These are phyloP conservation scores for Colletotrichum trifolii DNA, from an alignment of 2,329 filamentous ascomycete species.

Conservation along the genomic window DNA sequence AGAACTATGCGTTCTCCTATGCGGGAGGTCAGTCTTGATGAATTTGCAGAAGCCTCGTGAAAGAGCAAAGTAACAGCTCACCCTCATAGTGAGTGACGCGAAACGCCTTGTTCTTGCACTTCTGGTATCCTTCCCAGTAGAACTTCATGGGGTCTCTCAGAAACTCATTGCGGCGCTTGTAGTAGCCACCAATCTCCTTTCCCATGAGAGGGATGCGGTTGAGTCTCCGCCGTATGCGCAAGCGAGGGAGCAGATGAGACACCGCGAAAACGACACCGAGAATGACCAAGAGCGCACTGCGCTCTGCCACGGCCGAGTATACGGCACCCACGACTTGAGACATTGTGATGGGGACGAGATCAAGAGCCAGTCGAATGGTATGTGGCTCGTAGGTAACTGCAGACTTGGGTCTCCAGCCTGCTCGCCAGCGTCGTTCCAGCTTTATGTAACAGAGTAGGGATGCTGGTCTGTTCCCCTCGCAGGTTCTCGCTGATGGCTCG, in stretches of 20 bases:
- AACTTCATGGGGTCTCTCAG: conserved; percentile 17
- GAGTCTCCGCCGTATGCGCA: conserved; percentile 1
- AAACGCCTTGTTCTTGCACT: conserved; percentile 11
- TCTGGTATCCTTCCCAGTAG: conserved; percentile 16
- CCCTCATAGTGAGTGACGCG: conserved; percentile 22
- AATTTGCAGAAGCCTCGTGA: no score
- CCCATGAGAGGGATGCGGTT: conserved; percentile 17
- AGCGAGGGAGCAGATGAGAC: conserved; percentile 2
- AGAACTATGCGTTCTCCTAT: conserved; percentile 16
- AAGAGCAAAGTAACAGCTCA: neutral
- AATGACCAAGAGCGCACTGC: conserved; percentile 3
- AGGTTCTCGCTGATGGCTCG: no score
- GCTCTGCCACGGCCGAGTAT: neutral
- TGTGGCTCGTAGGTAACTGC: no score
- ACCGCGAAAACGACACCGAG: neutral
- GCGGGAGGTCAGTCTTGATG: neutral
- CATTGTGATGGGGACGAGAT: neutral
- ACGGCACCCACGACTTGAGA: neutral
- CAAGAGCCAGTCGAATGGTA: no score
- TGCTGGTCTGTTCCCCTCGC: no score
- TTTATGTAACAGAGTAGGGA: no score
- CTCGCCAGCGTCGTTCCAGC: no score
- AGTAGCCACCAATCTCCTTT: conserved; percentile 17
- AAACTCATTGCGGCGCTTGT: conserved; percentile 19
- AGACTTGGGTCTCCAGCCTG: no score